Evolutionary conservation across 768 basidiomycete genomes (phyloP), one percentile per base, ranked within the genome.

Genomic region (Grammothele lineata): DNA sequence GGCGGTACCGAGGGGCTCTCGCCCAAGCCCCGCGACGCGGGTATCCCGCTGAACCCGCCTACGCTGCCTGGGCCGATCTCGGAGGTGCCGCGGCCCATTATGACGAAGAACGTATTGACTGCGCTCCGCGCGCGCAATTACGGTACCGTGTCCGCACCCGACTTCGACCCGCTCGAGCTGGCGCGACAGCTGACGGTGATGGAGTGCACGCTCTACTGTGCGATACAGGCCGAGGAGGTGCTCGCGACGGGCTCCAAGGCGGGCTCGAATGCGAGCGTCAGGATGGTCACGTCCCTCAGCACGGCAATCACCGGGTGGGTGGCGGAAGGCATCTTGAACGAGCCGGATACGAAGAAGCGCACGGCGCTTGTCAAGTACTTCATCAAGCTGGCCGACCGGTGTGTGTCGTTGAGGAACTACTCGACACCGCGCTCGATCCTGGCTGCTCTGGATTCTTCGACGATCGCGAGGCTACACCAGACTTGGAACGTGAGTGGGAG

Each of bases 251-350:
- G 87, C 3, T 83, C 88, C 61, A 81, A 85, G 50, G 80, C 51
- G 17, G 25, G 18, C 7, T 14, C 81, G 51, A 77, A 82, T 17
- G 65, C 76, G 40, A 87, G 87, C 55, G 84, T 98, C 37, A 86
- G 80, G 62, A 86, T 87, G 19, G 84, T 98, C 54, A 85, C 85
- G 37, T 82, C 87, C 5, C 68, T 97, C 62, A 95, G 92, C 62
- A 98, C 93, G 12, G 80, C 85, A 44, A 85, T 97, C 56, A 97
- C 93, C 1, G 94, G 93, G 4, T 95, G 92, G 90, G 89, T 97
- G 24, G 87, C 93, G 8, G 95, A 98, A 68, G 85, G 86, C 58
- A 93, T 99, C 50, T 68, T 99, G 40, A 84, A 84, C 57, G 95
- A 99, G 68, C 77, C 73, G 43, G 95, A 98, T 66, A 77, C 83